Base-by-base conservation (phyloP, 306 rosid genomes). In the Castanopsis chinensis region DNA sequence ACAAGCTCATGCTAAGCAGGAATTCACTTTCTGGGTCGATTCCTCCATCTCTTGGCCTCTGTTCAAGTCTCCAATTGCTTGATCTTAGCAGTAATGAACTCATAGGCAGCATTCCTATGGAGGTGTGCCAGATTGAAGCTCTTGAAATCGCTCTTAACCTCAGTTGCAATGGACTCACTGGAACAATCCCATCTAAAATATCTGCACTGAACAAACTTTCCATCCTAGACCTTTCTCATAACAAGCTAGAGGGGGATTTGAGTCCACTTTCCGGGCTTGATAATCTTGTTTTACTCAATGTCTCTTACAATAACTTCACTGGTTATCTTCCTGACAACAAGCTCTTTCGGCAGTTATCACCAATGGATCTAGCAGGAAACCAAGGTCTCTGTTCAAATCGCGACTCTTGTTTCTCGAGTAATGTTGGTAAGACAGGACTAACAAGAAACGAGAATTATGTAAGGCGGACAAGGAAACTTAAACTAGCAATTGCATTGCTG, bases 261-360 rank as follows among this genome's bases (percentile, higher is more conserved):
- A 85, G 74, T 20, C 83, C 94, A 45, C 90, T 96, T 70, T 69
- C 88, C 12, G 84, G 65, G 69, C 91, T 93, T 1, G 91, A 91
- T n/a, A 96, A 91, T 83, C 93, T 96, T 65, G 99, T 90, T n/a
- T 85, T 87, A 67, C 93, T 96, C 15, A 96, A 96, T 84, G 89
- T 96, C 78, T 96, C 99, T 18, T 81, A 77, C 88, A 96, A 96
- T 72, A 90, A 86, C 72, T 86, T 96, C 37, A 33, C 81, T 1
- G 99, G 98, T 7, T 90, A 81, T 81, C 96, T 96, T 68, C 99
- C 98, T 0, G 96, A 96, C 86, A 90, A 86, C 74, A 90, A 91
- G 83, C 88, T 93, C 77, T 96, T 96, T 87, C 84, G 94, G 74
- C 93, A 96, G 80, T 73, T 93, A 61, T 79, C 96, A 6, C 83